A percentile compares a stretch with the other conserved stretches of the same genome.
These are phyloP conservation scores for Rhodofomes roseus DNA, from an alignment of 1,284 basidiomycete genomes.

Conservation along the genomic window DNA sequence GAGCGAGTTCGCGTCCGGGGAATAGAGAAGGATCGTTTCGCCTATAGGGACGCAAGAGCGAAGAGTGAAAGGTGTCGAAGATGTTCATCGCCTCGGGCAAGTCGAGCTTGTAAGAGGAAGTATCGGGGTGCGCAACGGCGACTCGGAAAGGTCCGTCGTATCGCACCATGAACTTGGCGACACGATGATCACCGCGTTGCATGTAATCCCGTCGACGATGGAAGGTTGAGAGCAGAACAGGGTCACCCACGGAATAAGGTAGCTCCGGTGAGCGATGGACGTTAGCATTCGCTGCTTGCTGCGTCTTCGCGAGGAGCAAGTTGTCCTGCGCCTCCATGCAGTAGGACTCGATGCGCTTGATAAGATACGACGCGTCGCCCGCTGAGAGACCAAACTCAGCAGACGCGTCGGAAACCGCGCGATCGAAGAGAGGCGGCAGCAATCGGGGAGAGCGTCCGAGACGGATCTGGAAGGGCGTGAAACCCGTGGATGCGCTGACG, in stretches of 20 bases:
- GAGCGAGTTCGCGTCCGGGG: background rate
- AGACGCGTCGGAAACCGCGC: too few species aligned
- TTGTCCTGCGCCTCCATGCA: constrained; percentile 14
- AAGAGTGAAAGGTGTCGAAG: constrained; percentile 19
- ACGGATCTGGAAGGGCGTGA: background rate
- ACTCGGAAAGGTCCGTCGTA: constrained; percentile 33
- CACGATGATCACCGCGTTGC: constrained; percentile 12
- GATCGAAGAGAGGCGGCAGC: too few species aligned
- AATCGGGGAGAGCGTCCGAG: constrained; percentile 7
- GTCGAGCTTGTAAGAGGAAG: constrained; percentile 21
- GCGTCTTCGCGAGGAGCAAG: constrained; percentile 12
- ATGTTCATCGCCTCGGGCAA: constrained; percentile 21
- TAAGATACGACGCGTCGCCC: too few species aligned
- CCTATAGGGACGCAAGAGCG: constrained; percentile 2
- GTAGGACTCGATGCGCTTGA: too few species aligned
- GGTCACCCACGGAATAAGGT: constrained; percentile 20
- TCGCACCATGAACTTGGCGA: constrained; percentile 32
- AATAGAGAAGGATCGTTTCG: background rate
- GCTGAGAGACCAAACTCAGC: too few species aligned
- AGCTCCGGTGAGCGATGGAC: background rate
- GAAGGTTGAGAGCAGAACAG: constrained; percentile 26
- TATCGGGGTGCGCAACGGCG: constrained; percentile 5
- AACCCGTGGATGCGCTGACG: background rate
- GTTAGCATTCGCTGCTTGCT: background rate
- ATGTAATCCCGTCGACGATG: constrained; percentile 25